Base-by-base conservation (phyloP, 2,329 filamentous ascomycete genomes). In the Cladosporium sp. region DNA sequence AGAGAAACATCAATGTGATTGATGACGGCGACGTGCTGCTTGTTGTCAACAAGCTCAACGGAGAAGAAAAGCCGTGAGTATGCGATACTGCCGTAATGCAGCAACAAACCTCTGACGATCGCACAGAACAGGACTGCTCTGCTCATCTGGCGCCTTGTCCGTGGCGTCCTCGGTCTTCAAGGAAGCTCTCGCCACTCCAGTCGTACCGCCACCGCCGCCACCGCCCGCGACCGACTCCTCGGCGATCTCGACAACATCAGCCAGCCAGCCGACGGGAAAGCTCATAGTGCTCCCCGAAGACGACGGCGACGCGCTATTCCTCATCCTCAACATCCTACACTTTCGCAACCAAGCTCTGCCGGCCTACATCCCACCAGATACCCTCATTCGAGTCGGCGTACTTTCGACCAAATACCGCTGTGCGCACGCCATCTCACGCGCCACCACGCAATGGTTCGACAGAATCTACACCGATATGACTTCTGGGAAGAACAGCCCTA, bases 281-380 rank as follows among this genome's bases (percentile, higher is more conserved):
- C 55, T 55, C 36, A 40, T 70, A 8, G 30, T 58, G 25, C 63
- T 70, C 5, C 62, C 61, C 1, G 61, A 64, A 17, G 65, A 67
- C 42, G 64, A 67, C 39, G 64, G 60, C 52, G 66, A 67, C 20
- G 55, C 65, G 0, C 39, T 70, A n/a, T 59, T 65, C 51, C 57
- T 69, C 9, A 60, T 70, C 40, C 59, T 60, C 55, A 64, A 67
- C 59, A 62, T 69, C 40, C 58, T 70, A 15, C 69, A 70, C 59
- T 64, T 68, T 5, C 65, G 65, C 55, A 64, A 69, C 59, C 62
- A 67, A 39, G 52, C 49, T 11, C 60, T 71, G 1, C 69, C 69
- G 4, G 22, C 64, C 2, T 60, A 65, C 38, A 51, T 71, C 15
- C 40, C 59, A 1, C 58, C 65, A 12, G 61, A 66, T 4, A 34